Conservation (phyloP, 176 grass and related monocot species). For the Ensete glaucum region DNA sequence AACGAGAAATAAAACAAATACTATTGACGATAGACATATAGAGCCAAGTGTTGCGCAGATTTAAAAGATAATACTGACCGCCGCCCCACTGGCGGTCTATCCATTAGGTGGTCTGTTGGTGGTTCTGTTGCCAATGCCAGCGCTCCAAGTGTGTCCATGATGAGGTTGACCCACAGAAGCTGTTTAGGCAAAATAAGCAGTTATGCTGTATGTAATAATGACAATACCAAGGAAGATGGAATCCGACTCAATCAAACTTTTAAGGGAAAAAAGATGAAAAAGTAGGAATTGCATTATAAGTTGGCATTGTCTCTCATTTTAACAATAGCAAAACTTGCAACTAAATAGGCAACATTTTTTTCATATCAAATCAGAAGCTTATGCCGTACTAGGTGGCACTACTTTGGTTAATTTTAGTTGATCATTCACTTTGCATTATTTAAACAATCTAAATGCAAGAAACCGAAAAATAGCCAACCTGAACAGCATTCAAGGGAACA, state of each 20-base stretch:
- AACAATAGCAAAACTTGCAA: too few relatives aligned
- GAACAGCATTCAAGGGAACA: conserved; percentile 89
- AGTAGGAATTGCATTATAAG: too few relatives aligned
- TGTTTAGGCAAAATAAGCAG: conserved; percentile 19
- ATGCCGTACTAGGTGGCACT: too few relatives aligned
- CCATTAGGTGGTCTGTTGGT: conserved; percentile 76
- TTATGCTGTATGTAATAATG: neutral
- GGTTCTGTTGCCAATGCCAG: conserved; percentile 93
- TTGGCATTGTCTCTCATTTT: too few relatives aligned
- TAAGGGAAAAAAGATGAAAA: too few relatives aligned
- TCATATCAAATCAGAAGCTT: too few relatives aligned
- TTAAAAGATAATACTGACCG: conserved; percentile 35
- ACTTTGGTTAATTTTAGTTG: too few relatives aligned
- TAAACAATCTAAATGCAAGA: neutral
- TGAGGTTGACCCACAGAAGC: conserved; percentile 92
- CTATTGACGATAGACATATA: neutral
- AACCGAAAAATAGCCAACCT: conserved; percentile 36
- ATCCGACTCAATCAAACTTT: too few relatives aligned
- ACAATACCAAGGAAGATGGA: neutral
- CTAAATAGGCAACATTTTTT: too few relatives aligned
- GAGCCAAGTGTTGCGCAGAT: neutral
- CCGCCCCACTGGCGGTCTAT: conserved; percentile 59
- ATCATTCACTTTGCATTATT: neutral
- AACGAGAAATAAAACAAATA: neutral
- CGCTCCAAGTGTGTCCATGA: conserved; percentile 95